Conservation (phyloP, 768 basidiomycete species). For the Termitomyces sp. region DNA sequence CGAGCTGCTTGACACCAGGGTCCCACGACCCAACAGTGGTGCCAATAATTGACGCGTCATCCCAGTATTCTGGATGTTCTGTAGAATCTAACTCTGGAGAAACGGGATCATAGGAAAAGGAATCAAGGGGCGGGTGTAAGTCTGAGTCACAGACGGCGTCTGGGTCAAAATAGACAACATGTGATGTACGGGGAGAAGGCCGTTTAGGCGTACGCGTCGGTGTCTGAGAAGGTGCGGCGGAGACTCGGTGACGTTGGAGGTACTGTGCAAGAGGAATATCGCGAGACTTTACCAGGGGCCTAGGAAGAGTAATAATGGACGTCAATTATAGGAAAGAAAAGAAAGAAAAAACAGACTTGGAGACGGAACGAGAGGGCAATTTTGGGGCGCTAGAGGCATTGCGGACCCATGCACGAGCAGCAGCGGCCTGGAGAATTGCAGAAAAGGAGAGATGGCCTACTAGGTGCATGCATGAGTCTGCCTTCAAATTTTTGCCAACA, state of each 20-base stretch:
- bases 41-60: constrained; percentile 11
- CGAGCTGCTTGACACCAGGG: background rate
- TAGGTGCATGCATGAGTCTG: constrained; percentile 44
- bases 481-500: constrained; percentile 14
- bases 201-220: background rate
- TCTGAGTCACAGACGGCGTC: constrained; percentile 22
- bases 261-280: constrained; percentile 1
- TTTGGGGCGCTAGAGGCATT: constrained; percentile 12
- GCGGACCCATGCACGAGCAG: constrained; percentile 45
- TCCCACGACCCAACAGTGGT: constrained; percentile 1
- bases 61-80: constrained; percentile 3
- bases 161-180: constrained; percentile 16
- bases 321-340: background rate
- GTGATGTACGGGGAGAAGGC: background rate
- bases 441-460: constrained; percentile 33
- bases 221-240: background rate
- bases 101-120: constrained; percentile 14
- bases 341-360: constrained; percentile 1
- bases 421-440: constrained; percentile 43
- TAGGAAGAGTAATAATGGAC: background rate
- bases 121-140: constrained; percentile 20
- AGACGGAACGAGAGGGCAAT: background rate
- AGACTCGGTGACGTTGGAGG: background rate
- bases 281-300: background rate
- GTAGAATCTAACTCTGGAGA: background rate